Conservation (phyloP, 2,329 filamentous ascomycete genomes). For the Metarhizium robertsii region DNA sequence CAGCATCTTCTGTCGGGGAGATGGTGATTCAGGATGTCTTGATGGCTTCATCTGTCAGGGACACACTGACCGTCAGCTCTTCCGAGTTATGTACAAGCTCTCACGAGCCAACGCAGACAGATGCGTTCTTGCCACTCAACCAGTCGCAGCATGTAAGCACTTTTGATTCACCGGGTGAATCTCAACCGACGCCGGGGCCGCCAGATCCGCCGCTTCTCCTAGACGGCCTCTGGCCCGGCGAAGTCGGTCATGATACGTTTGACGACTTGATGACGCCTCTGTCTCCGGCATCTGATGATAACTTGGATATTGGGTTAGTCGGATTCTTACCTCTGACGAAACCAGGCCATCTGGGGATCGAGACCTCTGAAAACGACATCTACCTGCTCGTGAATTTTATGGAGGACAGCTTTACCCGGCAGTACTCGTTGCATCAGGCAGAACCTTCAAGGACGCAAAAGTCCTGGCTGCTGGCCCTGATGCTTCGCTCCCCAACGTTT, state of each 20-base stretch:
- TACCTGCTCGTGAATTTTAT: background rate
- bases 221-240: background rate
- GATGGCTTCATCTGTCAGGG: background rate
- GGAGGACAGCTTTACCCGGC: background rate
- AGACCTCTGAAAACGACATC: background rate
- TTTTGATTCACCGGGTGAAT: background rate
- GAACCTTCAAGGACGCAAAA: background rate
- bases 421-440: background rate
- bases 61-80: background rate
- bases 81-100: background rate
- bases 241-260: background rate
- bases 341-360: background rate
- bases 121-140: background rate
- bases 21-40: background rate
- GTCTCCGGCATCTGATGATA: background rate
- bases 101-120: background rate
- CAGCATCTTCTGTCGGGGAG: background rate
- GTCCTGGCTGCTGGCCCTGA: background rate
- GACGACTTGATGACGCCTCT: background rate
- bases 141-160: background rate
- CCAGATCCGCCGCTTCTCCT: background rate
- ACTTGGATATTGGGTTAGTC: background rate
- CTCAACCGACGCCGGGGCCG: background rate
- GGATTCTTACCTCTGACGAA: background rate
- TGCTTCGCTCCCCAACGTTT: slow-evolving; percentile 1